phyloP scores from a whole-genome alignment of 306 rosid species.

The Hippophae gyantsensis region DNA sequence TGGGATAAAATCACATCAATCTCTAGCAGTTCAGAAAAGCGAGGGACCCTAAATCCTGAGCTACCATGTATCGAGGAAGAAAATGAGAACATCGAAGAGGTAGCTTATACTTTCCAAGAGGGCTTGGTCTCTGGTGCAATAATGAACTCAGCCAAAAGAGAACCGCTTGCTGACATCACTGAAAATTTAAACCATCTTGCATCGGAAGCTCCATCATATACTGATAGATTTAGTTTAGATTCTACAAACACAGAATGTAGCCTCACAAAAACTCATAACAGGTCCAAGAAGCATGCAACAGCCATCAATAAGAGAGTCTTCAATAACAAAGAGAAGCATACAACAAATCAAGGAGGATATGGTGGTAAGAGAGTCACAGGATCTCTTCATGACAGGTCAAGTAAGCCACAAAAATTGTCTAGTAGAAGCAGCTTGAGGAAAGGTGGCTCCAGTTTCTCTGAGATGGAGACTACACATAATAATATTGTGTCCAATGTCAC shows the following conservation, averaged over 20 bases:
- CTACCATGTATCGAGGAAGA: slow-evolving; percentile 89
- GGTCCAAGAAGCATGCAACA: slow-evolving; percentile 38
- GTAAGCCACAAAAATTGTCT: slow-evolving; percentile 52
- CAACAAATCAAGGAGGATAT: slow-evolving; percentile 36
- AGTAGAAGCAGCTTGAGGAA: slow-evolving; percentile 40
- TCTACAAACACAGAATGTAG: slow-evolving; percentile 37
- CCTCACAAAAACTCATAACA: slow-evolving; percentile 36
- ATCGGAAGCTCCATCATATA: slow-evolving; percentile 34
- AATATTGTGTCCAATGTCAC: slow-evolving; percentile 63
- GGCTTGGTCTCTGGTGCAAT: slow-evolving; percentile 26
- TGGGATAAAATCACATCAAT: slow-evolving; percentile 55
- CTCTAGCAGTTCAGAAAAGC: slow-evolving; percentile 62
- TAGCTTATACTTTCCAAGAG: slow-evolving; percentile 31
- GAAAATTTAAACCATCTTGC: slow-evolving; percentile 32
- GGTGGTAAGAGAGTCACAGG: slow-evolving; percentile 37
- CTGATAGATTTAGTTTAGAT: slow-evolving; percentile 42
- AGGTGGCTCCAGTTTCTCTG: slow-evolving; percentile 33
- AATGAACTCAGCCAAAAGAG: slow-evolving; percentile 32
- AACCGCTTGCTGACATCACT: slow-evolving; percentile 48
- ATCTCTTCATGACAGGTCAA: slow-evolving; percentile 35
- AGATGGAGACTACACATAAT: slow-evolving; percentile 34
- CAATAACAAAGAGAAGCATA: slow-evolving; percentile 40
- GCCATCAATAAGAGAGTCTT: slow-evolving; percentile 28
- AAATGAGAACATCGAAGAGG: slow-evolving; percentile 65
- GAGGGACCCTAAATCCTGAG: slow-evolving; percentile 48